Evolutionary conservation across 2,329 filamentous ascomycete genomes (phyloP).

Genomic region (Gnomoniopsis sp.): DNA sequence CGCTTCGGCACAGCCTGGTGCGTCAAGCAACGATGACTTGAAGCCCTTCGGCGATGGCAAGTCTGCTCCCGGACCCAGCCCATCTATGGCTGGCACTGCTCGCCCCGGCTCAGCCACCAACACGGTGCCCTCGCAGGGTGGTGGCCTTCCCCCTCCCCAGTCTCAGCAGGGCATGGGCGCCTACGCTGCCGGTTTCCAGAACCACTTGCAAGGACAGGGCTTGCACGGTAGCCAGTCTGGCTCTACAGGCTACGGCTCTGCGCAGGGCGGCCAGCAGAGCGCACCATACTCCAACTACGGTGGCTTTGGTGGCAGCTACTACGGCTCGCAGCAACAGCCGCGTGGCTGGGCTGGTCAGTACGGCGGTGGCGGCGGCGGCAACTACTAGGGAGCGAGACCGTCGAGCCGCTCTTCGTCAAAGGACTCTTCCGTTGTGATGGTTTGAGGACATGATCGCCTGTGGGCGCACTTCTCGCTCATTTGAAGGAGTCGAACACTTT

Average conservation of each 20-base stretch:
- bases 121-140: conserved; percentile 47
- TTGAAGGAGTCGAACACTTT: neutral
- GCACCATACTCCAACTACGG: conserved; percentile 53
- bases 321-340: conserved; percentile 39
- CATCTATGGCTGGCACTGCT: conserved; percentile 51
- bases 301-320: conserved; percentile 48
- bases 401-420: conserved; percentile 5
- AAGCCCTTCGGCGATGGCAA: conserved; percentile 59
- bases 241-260: conserved; percentile 47
- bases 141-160: conserved; percentile 54
- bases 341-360: conserved; percentile 60
- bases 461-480: neutral
- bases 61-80: conserved; percentile 51
- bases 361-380: conserved; percentile 20
- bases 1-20: conserved; percentile 43
- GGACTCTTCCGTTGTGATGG: conserved; percentile 5
- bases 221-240: conserved; percentile 48
- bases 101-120: conserved; percentile 58
- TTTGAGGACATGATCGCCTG: neutral
- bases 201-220: conserved; percentile 50
- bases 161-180: conserved; percentile 53
- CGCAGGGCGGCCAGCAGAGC: conserved; percentile 51
- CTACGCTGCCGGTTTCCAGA: conserved; percentile 51
- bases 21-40: conserved; percentile 48
- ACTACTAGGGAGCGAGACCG: conserved; percentile 9